These are phyloP conservation scores for Euphorbia tirucalli DNA, from an alignment of 345 rosid species.

Conservation along the genomic window DNA sequence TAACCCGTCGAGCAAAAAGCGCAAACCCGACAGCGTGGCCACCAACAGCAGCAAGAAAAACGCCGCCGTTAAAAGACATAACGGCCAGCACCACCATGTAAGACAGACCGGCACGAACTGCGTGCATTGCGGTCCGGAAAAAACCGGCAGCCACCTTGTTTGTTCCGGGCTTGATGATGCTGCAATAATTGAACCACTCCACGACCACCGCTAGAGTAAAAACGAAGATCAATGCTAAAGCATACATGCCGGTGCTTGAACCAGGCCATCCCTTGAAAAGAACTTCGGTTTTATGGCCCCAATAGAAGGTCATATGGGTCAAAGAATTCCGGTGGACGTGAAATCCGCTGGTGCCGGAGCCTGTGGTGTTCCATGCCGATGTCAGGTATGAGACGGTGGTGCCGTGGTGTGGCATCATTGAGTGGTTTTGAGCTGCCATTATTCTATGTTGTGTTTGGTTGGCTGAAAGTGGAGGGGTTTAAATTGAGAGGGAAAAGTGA, in stretches of 20 bases:
- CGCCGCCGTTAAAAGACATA: conserved; percentile 81
- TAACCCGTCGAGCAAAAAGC: conserved; percentile 55
- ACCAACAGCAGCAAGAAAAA: conserved; percentile 56
- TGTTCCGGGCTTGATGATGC: conserved; percentile 46
- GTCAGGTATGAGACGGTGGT: conserved; percentile 1
- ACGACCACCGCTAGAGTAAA: conserved; percentile 53
- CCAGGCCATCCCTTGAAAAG: conserved; percentile 86
- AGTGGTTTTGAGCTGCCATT: background rate
- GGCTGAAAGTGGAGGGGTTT: background rate
- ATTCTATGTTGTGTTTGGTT: background rate
- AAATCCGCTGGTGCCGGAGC: background rate
- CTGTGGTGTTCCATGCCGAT: conserved; percentile 26
- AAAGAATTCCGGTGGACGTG: conserved; percentile 20
- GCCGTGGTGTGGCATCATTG: too few relatives aligned
- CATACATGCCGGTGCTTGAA: conserved; percentile 58
- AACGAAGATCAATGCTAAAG: conserved; percentile 55
- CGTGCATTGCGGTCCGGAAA: conserved; percentile 50
- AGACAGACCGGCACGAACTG: conserved; percentile 48
- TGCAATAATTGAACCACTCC: conserved; percentile 51
- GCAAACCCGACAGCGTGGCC: conserved; percentile 73
- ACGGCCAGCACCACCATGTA: conserved; percentile 79
- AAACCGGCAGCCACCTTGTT: conserved; percentile 48
- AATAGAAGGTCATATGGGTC: conserved; percentile 39
- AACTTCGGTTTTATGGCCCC: conserved; percentile 61
- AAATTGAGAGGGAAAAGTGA: background rate